Evolutionary conservation across 164 flowering plant species (phyloP), one percentile per base, ranked within the genome.

Genomic region (Stephania japonica): DNA sequence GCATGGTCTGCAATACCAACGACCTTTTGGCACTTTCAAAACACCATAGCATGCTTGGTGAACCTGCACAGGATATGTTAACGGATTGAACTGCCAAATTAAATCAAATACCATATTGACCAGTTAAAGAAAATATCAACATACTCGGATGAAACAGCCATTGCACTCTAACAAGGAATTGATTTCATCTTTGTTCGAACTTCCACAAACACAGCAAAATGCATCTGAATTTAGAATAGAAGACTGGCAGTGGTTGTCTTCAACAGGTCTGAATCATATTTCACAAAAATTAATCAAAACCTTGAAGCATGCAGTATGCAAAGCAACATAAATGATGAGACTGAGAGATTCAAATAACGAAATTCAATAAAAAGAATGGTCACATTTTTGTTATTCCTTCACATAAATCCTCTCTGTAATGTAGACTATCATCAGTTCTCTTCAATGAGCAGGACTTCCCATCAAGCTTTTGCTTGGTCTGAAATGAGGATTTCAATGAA

Each of bases 21-120:
- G 70, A 75, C 82, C 85, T 84, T 83, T 87, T 61, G 92, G 90
- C 38, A 83, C 84, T 79, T 71, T 86, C 5, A 81, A 73, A 80
- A 89, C 78, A 72, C 88, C 89, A 82, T 86, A 89, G 79, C 92
- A 89, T 78, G 90, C 89, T 65, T 89, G 92, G 70, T 86, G 89
- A 68, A 87, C 89, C 89, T 89, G 81, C 68, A 65, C 70, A 78
- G 19, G 72, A 72, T 32, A 70, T 59, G 64, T 16, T 21, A 16
- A 25, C 49, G 7, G 42, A 68, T 69, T 69, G 70, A 69, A 42
- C 38, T 59, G 12, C 66, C 44, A 73, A 19, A 67, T 19, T 24
- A 53, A 63, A 18, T 38, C 6, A n/a, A 25, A 74, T 1, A 8
- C 10, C 19, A 65, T 41, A 69, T 49, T 64, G 50, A 73, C 7